Evolutionary conservation across 192 early-diverging fungal genomes (phyloP).

Genomic region (Gamsiella multidivaricata): DNA sequence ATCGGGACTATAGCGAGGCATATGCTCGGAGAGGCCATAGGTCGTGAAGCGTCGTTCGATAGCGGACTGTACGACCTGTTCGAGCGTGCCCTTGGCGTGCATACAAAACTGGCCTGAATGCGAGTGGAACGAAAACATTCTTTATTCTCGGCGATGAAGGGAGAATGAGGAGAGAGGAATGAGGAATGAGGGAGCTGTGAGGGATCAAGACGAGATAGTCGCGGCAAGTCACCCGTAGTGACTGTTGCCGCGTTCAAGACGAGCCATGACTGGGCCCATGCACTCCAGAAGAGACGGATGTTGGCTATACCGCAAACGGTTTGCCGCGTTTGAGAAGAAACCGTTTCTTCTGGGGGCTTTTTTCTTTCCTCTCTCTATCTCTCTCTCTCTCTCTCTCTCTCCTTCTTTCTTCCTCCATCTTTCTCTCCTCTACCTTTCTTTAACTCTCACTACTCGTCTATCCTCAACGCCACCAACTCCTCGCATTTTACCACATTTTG

Average conservation of each 20-base stretch:
- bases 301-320: too few relatives aligned
- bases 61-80: conserved; percentile 84
- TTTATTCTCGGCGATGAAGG: background rate
- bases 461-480: background rate
- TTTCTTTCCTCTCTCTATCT: too few relatives aligned
- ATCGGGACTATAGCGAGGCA: conserved; percentile 77
- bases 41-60: conserved; percentile 75
- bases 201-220: background rate
- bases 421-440: background rate
- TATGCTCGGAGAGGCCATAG: conserved; percentile 93
- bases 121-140: conserved; percentile 83
- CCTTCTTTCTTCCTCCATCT: background rate
- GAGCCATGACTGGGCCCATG: too few relatives aligned
- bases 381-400: background rate
- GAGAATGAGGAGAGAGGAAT: background rate
- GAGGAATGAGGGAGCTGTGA: background rate
- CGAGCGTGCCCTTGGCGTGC: conserved; percentile 88
- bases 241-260: too few relatives aligned
- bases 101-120: conserved; percentile 97
- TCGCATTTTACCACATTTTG: too few relatives aligned
- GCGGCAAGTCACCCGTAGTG: too few relatives aligned
- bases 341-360: too few relatives aligned
- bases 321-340: too few relatives aligned
- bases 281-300: too few relatives aligned
- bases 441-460: background rate